Evolutionary conservation across 495 filamentous ascomycete species (phyloP).

Genomic region (Glonium stellatum): DNA sequence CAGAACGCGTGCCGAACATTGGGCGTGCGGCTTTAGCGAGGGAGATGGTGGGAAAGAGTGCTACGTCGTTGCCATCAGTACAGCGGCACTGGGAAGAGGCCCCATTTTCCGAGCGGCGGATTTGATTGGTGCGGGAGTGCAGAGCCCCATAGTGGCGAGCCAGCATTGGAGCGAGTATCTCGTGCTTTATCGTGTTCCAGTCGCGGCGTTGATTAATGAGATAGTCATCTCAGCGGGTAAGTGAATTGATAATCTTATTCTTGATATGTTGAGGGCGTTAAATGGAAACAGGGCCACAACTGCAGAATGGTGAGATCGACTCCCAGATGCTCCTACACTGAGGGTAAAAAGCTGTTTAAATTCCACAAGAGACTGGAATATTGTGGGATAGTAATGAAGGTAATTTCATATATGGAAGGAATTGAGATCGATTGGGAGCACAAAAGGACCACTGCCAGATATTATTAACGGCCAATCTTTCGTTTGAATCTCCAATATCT

Average conservation of each 20-base stretch:
- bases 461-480: neutral
- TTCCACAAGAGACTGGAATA: neutral
- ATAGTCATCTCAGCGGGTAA: neutral
- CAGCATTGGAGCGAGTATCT: conserved; percentile 9
- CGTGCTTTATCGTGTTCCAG: conserved; percentile 2
- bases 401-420: neutral
- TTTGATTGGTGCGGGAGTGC: neutral
- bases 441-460: too few relatives aligned
- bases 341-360: neutral
- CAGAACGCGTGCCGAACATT: conserved; percentile 12
- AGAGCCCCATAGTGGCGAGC: neutral
- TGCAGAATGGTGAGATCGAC: neutral
- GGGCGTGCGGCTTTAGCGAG: conserved; percentile 10
- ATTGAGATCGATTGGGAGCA: too few relatives aligned
- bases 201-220: conserved; percentile 2
- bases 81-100: conserved; percentile 13
- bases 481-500: too few relatives aligned
- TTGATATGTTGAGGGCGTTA: neutral
- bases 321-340: neutral
- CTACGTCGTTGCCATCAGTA: conserved; percentile 15
- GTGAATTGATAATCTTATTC: neutral
- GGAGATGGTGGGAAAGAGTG: neutral
- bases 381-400: neutral
- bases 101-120: conserved; percentile 22
- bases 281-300: neutral